These are phyloP conservation scores for Rhodotorula sp. DNA, from an alignment of 1,284 basidiomycete species.

Conservation along the genomic window DNA sequence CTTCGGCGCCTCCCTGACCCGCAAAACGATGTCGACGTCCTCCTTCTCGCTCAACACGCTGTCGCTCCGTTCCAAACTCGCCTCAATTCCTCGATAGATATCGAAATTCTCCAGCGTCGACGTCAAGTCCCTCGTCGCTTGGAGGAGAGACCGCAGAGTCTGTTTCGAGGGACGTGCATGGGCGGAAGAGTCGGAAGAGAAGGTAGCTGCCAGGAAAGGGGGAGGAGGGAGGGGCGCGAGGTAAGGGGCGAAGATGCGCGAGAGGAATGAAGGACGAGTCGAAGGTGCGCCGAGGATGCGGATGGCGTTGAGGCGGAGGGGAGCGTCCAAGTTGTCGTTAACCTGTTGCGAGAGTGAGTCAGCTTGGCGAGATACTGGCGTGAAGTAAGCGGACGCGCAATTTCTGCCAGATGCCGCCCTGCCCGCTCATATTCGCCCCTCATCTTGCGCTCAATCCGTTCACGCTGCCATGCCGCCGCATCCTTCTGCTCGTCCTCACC, in stretches of 20 bases:
- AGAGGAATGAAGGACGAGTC: constrained; percentile 77
- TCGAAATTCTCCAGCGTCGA: constrained; percentile 67
- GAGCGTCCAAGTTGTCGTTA: constrained; percentile 62
- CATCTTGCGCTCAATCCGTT: constrained; percentile 64
- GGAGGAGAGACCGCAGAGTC: constrained; percentile 66
- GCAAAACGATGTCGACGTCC: constrained; percentile 83
- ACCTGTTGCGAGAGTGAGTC: constrained; percentile 55
- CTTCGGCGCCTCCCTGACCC: constrained; percentile 71
- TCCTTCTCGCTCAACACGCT: constrained; percentile 60
- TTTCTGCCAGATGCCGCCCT: constrained; percentile 64
- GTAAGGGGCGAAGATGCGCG: constrained; percentile 70
- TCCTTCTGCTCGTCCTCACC: constrained; percentile 52
- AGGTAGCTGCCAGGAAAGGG: constrained; percentile 38
- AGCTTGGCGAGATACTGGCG: background rate
- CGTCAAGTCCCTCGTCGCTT: constrained; percentile 65
- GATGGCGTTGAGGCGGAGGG: constrained; percentile 67
- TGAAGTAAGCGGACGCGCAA: constrained; percentile 58
- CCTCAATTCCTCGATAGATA: constrained; percentile 68
- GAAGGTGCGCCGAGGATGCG: constrained; percentile 72
- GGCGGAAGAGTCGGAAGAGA: constrained; percentile 14
- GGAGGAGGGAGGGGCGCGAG: constrained; percentile 45
- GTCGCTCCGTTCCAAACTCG: constrained; percentile 65
- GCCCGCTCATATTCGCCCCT: constrained; percentile 74
- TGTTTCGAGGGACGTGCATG: constrained; percentile 41
- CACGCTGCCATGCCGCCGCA: constrained; percentile 66